Evolutionary conservation across 352 stramenopile genomes (phyloP).

Genomic region (Phytophthora quininea): DNA sequence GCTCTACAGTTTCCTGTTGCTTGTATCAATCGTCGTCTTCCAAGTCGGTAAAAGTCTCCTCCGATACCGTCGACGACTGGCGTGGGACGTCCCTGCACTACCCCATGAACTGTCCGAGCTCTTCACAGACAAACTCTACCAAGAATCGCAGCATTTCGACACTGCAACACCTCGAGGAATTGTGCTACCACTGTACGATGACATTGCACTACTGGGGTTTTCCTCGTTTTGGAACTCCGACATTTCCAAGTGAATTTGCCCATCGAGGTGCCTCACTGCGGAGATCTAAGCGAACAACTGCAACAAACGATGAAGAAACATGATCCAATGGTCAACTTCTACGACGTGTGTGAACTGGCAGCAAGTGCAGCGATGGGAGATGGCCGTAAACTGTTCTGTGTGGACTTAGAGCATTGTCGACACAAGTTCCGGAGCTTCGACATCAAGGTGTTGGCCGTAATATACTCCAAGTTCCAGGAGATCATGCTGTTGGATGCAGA

Average conservation of each 20-base stretch:
- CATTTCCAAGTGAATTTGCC: constrained; percentile 46
- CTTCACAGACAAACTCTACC: background rate
- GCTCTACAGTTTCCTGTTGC: background rate
- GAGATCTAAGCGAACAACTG: constrained; percentile 44
- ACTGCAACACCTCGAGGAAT: constrained; percentile 34
- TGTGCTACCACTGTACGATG: constrained; percentile 62
- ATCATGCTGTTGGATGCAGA: constrained; percentile 61
- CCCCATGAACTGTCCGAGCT: background rate
- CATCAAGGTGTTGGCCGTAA: constrained; percentile 52
- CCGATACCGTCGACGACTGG: background rate
- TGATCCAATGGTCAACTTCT: constrained; percentile 39
- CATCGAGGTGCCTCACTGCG: constrained; percentile 68
- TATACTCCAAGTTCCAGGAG: constrained; percentile 53
- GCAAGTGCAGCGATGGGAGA: constrained; percentile 7
- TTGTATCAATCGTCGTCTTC: background rate
- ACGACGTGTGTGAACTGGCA: constrained; percentile 57
- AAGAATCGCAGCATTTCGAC: background rate
- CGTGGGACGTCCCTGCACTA: background rate
- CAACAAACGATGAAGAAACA: constrained; percentile 31
- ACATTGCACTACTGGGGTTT: constrained; percentile 53
- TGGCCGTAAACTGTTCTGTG: constrained; percentile 46
- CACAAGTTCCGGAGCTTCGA: constrained; percentile 56
- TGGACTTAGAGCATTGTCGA: constrained; percentile 45
- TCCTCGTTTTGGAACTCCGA: constrained; percentile 65
- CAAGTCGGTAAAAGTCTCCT: background rate